A percentile compares a stretch with the other conserved stretches of the same genome.
These are phyloP conservation scores for Penicillium sp. DNA, from an alignment of 2,329 filamentous ascomycete genomes.

Conservation along the genomic window DNA sequence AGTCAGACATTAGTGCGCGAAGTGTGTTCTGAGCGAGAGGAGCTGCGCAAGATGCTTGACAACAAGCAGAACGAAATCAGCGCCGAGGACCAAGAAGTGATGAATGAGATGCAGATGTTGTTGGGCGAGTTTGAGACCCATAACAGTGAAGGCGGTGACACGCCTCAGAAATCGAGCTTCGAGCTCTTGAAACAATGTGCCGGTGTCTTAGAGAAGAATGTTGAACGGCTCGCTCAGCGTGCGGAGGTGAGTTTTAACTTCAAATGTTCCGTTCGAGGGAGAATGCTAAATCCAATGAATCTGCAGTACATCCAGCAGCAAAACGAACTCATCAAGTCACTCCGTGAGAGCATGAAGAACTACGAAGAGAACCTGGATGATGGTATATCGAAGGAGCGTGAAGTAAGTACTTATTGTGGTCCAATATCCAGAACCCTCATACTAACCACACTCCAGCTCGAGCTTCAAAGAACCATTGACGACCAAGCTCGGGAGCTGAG, in stretches of 20 bases:
- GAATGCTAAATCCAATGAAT: conserved; percentile 11
- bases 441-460: conserved; percentile 31
- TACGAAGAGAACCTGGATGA: conserved; percentile 40
- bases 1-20: conserved; percentile 39
- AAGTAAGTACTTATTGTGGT: conserved; percentile 30
- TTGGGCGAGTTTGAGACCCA: conserved; percentile 41
- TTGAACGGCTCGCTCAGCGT: conserved; percentile 42
- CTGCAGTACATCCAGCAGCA: conserved; percentile 44
- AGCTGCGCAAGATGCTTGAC: conserved; percentile 40
- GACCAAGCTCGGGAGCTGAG: conserved; percentile 44
- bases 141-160: conserved; percentile 32
- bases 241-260: conserved; percentile 39
- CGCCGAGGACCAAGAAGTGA: conserved; percentile 41
- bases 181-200: conserved; percentile 46
- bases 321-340: conserved; percentile 43
- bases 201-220: conserved; percentile 58
- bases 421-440: background rate
- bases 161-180: conserved; percentile 36
- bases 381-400: conserved; percentile 39
- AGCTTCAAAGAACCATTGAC: conserved; percentile 42
- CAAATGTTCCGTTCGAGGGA: background rate
- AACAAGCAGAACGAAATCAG: conserved; percentile 40
- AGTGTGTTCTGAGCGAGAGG: conserved; percentile 40
- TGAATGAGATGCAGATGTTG: conserved; percentile 43
- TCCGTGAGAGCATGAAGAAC: conserved; percentile 42